Evolutionary conservation across 2,329 filamentous ascomycete species (phyloP).

Genomic region (Bipolaris cookei): DNA sequence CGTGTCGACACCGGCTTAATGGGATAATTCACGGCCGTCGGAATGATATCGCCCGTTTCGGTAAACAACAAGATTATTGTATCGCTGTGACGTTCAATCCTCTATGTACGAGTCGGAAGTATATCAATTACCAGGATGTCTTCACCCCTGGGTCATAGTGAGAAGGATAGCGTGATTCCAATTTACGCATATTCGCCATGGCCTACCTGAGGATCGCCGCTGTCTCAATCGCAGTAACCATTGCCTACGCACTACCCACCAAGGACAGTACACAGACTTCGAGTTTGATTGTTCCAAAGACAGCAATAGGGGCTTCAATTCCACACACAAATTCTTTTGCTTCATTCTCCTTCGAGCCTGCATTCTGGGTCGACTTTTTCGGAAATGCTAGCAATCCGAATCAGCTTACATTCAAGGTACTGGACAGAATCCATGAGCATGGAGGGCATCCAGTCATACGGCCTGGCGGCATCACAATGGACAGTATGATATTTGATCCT

Average conservation of each 20-base stretch:
- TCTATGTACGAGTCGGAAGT: neutral
- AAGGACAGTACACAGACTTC: neutral
- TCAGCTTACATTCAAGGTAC: constrained; percentile 8
- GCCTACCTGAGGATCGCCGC: neutral
- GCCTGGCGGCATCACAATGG: constrained; percentile 19
- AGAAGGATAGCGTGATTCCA: neutral
- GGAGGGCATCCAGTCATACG: constrained; percentile 18
- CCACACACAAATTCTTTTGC: constrained; percentile 18
- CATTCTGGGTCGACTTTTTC: constrained; percentile 24
- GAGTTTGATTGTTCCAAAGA: constrained; percentile 7
- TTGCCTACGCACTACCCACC: constrained; percentile 3
- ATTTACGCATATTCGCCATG: neutral
- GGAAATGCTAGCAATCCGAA: constrained; percentile 16
- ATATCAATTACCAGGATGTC: constrained; percentile 2
- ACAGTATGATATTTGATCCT: constrained; percentile 17
- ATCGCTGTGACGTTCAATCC: neutral
- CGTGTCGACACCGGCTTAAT: neutral
- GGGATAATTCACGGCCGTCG: constrained; percentile 12
- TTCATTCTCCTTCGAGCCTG: constrained; percentile 18
- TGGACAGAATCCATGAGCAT: constrained; percentile 16
- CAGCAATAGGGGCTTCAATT: constrained; percentile 15
- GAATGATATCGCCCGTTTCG: constrained; percentile 1
- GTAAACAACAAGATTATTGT: neutral
- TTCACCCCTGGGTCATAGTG: neutral
- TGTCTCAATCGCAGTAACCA: neutral